Conservation (phyloP, 305 asterid species). For the Fraxinus nigra region DNA sequence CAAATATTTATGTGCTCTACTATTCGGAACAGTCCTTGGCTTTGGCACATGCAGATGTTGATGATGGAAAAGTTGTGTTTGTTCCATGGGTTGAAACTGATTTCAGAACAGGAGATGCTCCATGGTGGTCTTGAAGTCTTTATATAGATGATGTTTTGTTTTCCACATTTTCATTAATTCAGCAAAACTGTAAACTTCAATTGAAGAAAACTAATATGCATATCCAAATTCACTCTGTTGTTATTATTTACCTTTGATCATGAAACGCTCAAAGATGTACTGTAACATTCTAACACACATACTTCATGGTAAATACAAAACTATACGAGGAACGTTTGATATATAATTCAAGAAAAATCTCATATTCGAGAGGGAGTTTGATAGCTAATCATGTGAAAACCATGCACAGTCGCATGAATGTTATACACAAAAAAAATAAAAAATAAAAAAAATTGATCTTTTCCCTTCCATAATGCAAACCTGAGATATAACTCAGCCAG, state of each 20-base stretch:
- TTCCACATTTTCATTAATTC: not conserved
- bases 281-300: not conserved
- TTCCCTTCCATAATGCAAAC: not conserved
- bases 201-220: not conserved
- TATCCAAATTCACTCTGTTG: not conserved
- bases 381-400: not conserved
- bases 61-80: conserved; percentile 74
- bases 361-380: not conserved
- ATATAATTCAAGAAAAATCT: not conserved
- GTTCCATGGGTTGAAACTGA: conserved; percentile 96
- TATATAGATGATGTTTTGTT: not conserved
- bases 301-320: not conserved
- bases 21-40: conserved; percentile 65
- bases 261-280: not conserved
- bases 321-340: not conserved
- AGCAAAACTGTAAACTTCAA: not conserved
- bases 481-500: not conserved
- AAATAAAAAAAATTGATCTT: not conserved
- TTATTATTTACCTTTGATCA: not conserved
- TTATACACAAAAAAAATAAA: not conserved
- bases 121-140: conserved; percentile 80
- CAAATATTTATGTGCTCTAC: not conserved
- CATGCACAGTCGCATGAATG: not conserved
- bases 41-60: conserved; percentile 69
- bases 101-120: conserved; percentile 87